Base-by-base conservation (phyloP, 148 eudicot genomes). In the Arbutus unedo region DNA sequence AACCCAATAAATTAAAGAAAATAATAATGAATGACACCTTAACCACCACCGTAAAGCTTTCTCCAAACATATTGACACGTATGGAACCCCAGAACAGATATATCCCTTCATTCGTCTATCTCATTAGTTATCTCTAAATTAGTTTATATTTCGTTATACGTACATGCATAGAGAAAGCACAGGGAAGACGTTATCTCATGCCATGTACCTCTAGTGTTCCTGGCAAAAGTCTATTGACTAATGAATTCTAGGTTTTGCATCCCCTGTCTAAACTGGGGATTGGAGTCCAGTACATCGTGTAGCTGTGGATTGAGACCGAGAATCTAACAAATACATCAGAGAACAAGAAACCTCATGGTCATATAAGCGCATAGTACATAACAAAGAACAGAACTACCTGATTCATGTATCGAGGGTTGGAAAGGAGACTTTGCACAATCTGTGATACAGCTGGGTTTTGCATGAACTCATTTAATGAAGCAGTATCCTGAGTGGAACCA, bases 221-320 rank as follows among this genome's bases (percentile, higher is more conserved):
- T 48, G 87, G 89, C 54, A 84, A 31, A 83, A 67, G 89, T 73
- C 71, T 83, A 55, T 66, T 84, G 89, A 44, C 88, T 86, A 67
- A 85, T 67, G 48, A 87, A 71, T 70, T 87, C 89, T 74, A 88
- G 91, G 81, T 87, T 87, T 82, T 85, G 89, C 87, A 87, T 81
- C 85, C 83, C 84, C 66, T 87, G 87, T 84, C 87, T 82, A 43
- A 89, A 70, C 72, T 87, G 89, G 56, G 91, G 80, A 82, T 82
- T 85, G 80, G 89, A 79, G 77, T 85, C 91, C 67, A 85, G 62
- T 78, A 85, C 54, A 43, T 76, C 77, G 55, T 83, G 70, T 70
- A 83, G 79, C 81, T 81, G 82, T 50, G 89, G 88, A 86, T 85
- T 84, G 14, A 60, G 43, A 47, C 78, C 74, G 43, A 85, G 49